These are phyloP conservation scores for Rhynchospora tenuis DNA, from an alignment of 176 grass and related monocot species.

Conservation along the genomic window DNA sequence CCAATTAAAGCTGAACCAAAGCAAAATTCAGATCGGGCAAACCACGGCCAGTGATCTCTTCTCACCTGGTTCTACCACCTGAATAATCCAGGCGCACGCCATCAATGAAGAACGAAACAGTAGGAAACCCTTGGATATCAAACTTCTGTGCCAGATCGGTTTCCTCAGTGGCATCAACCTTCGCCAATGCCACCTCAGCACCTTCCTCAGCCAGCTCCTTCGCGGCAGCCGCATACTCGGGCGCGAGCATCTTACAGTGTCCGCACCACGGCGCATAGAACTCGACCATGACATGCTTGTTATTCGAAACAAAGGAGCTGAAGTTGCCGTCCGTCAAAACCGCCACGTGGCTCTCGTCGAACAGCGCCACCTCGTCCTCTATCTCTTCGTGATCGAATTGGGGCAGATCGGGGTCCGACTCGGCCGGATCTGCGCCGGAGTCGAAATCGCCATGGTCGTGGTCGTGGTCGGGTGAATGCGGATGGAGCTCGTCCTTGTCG, in stretches of 20 bases:
- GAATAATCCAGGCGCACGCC: conserved; percentile 61
- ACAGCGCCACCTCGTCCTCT: neutral
- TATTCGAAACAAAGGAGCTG: conserved; percentile 48
- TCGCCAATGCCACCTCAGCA: conserved; percentile 59
- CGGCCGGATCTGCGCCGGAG: neutral
- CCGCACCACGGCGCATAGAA: conserved; percentile 98
- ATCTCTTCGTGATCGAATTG: neutral
- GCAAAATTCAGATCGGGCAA: neutral
- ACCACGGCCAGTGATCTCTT: neutral
- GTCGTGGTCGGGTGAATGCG: neutral
- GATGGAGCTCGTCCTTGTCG: neutral
- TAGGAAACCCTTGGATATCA: conserved; percentile 86
- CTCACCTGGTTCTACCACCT: conserved; percentile 53
- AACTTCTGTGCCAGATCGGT: conserved; percentile 65
- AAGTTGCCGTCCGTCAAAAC: conserved; percentile 70
- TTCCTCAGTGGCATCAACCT: conserved; percentile 87
- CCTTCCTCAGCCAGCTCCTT: conserved; percentile 26
- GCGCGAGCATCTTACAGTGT: conserved; percentile 77
- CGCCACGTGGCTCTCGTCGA: conserved; percentile 69
- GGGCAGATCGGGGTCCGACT: conserved; percentile 35
- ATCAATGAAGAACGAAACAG: conserved; percentile 78
- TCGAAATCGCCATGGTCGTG: neutral
- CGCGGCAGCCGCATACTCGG: conserved; percentile 71
- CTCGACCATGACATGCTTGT: conserved; percentile 76
- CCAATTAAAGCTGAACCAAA: neutral